Evolutionary conservation across 352 stramenopile species (phyloP).

Genomic region (Pythium phragmitis): DNA sequence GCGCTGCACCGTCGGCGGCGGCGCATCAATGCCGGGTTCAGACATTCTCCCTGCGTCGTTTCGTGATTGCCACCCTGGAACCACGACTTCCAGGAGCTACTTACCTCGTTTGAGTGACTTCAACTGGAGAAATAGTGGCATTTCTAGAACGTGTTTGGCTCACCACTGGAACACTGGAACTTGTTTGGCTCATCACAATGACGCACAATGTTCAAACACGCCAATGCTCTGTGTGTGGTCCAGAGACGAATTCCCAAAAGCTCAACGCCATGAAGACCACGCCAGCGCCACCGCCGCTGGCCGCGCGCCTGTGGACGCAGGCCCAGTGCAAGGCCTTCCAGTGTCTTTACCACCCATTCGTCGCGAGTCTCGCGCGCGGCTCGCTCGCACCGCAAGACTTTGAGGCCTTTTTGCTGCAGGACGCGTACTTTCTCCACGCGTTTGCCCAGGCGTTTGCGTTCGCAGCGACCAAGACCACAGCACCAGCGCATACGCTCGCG

Average conservation of each 20-base stretch:
- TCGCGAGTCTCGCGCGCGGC: slow-evolving; percentile 36
- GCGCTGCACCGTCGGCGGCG: slow-evolving; percentile 34
- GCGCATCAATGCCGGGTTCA: slow-evolving; percentile 12
- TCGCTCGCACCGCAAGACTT: slow-evolving; percentile 36
- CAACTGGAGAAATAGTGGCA: slow-evolving; percentile 5
- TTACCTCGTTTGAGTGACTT: slow-evolving; percentile 9
- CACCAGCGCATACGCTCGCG: slow-evolving; percentile 34
- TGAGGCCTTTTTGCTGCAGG: slow-evolving; percentile 50
- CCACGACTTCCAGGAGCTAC: slow-evolving; percentile 17
- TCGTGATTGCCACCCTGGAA: slow-evolving; percentile 6
- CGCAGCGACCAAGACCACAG: slow-evolving; percentile 41
- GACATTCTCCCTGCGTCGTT: slow-evolving; percentile 17
- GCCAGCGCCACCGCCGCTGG: slow-evolving; percentile 3
- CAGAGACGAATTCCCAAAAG: slow-evolving; percentile 1
- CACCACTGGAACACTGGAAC: background rate
- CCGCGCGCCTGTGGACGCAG: slow-evolving; percentile 36
- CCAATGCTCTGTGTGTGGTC: slow-evolving; percentile 7
- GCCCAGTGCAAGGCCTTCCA: slow-evolving; percentile 30
- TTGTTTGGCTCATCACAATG: slow-evolving; percentile 16
- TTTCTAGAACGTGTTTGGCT: slow-evolving; percentile 8
- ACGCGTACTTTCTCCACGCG: slow-evolving; percentile 52
- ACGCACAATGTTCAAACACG: slow-evolving; percentile 10
- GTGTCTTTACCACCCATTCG: slow-evolving; percentile 58
- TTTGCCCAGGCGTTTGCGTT: slow-evolving; percentile 54
- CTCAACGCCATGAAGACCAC: background rate